Base-by-base conservation (phyloP, 2,329 filamentous ascomycete species). In the Venturia carpophila region DNA sequence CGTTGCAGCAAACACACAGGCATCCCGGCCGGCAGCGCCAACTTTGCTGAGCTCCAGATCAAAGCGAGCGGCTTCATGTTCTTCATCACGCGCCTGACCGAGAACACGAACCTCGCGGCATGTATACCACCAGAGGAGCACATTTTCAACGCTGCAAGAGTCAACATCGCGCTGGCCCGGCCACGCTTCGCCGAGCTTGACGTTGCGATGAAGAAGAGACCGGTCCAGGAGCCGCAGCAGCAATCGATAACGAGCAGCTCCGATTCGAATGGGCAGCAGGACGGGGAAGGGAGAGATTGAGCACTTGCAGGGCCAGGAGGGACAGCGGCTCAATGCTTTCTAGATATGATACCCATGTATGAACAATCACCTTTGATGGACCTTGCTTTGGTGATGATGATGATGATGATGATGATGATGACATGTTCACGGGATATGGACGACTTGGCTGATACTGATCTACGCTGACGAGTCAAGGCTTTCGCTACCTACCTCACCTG, bases 91-190 rank as follows among this genome's bases (percentile, higher is more conserved):
- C 91, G 95, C 70, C 92, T 99, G 70, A 99, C 94, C 1, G 95
- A 94, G 64, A 99, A 99, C 76, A 99, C 94, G 2, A 97, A 97
- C 73, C 87, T 99, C 67, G 91, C 96, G 72, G 91, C 95, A 10
- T 88, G 95, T 43, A 85, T 97, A 69, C 92, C 94, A 0, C 92
- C 93, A 0, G 92, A 92, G 30, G 93, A 97, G 76, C 90, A 91
- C 24, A 84, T 90, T 6, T 96, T 96, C 79, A 97, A 97, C 71
- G 87, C 90, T 64, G 92, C 92, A 15, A 86, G 94, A 75, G 82
- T 96, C 69, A 97, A 97, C 73, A 94, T 93, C 69, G 87, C 91
- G 76, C 88, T 96, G 66, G 92, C 92, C 0, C 84, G 91, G 58
- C 87, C 90, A 70, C 89, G 90, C 69, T 97, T 97, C 73, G 80